Evolutionary conservation across 78 protist species (phyloP).

Genomic region (Chrysochromulina tobinii): DNA sequence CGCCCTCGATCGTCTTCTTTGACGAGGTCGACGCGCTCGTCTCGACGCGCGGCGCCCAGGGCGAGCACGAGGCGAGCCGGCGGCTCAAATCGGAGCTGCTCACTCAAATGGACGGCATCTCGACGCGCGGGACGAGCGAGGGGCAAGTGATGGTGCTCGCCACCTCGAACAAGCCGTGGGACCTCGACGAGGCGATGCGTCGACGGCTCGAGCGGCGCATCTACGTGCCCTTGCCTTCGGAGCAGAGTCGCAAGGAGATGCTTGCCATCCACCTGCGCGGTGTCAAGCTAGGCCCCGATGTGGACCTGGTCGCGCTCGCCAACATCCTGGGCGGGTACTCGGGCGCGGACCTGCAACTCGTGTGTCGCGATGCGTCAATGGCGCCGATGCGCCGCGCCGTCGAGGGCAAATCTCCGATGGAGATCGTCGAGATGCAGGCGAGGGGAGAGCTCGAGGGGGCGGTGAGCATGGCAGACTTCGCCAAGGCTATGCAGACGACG

Average conservation of each 20-base stretch:
- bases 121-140: neutral
- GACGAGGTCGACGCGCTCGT: constrained; percentile 38
- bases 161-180: constrained; percentile 73
- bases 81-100: constrained; percentile 59
- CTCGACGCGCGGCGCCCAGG: constrained; percentile 41
- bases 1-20: constrained; percentile 46
- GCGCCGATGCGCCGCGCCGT: constrained; percentile 1
- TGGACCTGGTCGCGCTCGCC: constrained; percentile 39
- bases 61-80: constrained; percentile 69
- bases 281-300: neutral
- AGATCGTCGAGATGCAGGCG: neutral
- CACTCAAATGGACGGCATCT: constrained; percentile 64
- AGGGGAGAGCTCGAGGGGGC: too few species aligned
- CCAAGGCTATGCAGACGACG: too few species aligned
- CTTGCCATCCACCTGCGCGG: constrained; percentile 29
- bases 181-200: constrained; percentile 78
- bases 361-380: constrained; percentile 54
- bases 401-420: neutral
- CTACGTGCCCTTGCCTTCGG: constrained; percentile 67
- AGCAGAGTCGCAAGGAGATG: constrained; percentile 47
- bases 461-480: too few species aligned
- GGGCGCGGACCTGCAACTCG: constrained; percentile 50
- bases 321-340: constrained; percentile 36
- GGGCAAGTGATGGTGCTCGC: constrained; percentile 58
- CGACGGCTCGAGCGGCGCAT: constrained; percentile 64